Evolutionary conservation across 2,329 filamentous ascomycete genomes (phyloP).

Genomic region (Penicillium sp.): DNA sequence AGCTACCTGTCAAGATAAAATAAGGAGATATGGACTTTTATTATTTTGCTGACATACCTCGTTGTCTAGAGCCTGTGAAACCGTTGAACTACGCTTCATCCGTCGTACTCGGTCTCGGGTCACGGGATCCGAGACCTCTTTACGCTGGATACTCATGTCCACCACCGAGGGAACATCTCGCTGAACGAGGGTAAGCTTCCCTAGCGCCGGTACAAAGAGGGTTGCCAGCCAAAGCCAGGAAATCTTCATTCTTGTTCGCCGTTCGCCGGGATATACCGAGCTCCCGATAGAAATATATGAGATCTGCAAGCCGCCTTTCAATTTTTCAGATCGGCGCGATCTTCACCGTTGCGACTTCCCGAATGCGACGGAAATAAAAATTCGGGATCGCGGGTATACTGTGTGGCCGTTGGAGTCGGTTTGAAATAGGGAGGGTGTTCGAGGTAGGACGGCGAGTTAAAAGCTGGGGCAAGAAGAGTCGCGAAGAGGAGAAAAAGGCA

Average conservation of each 20-base stretch:
- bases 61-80: slow-evolving; percentile 59
- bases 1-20: background rate
- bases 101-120: slow-evolving; percentile 55
- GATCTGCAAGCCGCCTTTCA: slow-evolving; percentile 11
- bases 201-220: slow-evolving; percentile 21
- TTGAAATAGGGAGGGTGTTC: background rate
- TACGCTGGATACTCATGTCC: slow-evolving; percentile 58
- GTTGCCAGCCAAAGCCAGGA: slow-evolving; percentile 27
- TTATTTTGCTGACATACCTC: slow-evolving; percentile 45
- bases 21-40: background rate
- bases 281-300: slow-evolving; percentile 11
- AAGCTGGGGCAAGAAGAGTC: background rate
- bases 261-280: background rate
- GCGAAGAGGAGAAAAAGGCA: background rate
- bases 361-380: background rate
- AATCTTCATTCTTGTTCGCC: slow-evolving; percentile 29
- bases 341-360: background rate
- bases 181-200: slow-evolving; percentile 39
- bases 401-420: background rate
- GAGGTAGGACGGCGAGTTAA: background rate
- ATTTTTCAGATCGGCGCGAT: slow-evolving; percentile 1
- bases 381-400: background rate
- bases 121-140: slow-evolving; percentile 53
- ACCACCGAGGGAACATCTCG: slow-evolving; percentile 54
- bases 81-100: slow-evolving; percentile 47